Evolutionary conservation across 2,329 filamentous ascomycete genomes (phyloP).

Genomic region (Camillea tinctor): DNA sequence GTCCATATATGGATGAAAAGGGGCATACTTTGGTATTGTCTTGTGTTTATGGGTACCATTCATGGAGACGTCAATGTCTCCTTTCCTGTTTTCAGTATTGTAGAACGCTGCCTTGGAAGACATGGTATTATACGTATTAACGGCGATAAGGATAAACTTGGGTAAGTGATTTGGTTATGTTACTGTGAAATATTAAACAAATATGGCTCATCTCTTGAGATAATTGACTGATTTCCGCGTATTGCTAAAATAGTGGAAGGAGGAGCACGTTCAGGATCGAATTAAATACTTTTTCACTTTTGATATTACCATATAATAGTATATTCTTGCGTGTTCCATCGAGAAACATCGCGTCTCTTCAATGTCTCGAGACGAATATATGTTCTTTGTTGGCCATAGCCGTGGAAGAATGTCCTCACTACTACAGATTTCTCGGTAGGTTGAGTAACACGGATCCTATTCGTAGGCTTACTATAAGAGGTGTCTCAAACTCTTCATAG

Average conservation of each 20-base stretch:
- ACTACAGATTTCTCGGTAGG: not conserved
- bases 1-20: conserved; percentile 5
- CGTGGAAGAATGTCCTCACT: not conserved
- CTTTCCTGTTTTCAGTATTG: not conserved
- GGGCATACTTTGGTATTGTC: conserved; percentile 9
- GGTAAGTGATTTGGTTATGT: not conserved
- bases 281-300: not conserved
- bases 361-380: not conserved
- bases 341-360: not conserved
- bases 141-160: not conserved
- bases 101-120: not conserved
- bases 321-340: not conserved
- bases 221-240: not conserved
- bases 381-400: not conserved
- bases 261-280: not conserved
- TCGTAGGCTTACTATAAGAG: no score
- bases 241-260: not conserved
- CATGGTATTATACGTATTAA: not conserved
- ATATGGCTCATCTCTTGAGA: not conserved
- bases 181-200: not conserved
- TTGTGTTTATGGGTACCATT: not conserved
- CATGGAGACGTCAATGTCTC: not conserved
- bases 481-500: no score
- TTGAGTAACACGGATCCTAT: no score
- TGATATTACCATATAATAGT: not conserved